Percentiles rank a stretch among this genome's conserved stretches.
phyloP scores from a whole-genome alignment of 179 eudicot species.

The Beta corolliflora region DNA sequence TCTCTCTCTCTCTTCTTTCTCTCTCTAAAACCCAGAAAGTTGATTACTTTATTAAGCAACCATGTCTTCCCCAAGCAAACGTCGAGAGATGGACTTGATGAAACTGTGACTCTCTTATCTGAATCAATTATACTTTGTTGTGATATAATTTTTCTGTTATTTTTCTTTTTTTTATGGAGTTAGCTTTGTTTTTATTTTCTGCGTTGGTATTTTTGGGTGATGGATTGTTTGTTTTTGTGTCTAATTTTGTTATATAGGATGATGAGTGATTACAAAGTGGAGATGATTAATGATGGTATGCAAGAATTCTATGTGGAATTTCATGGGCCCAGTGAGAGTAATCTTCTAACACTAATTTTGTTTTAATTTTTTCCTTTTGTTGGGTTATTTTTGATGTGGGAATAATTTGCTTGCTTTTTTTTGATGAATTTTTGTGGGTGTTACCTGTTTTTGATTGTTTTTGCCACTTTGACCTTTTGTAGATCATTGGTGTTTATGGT shows the following conservation, averaged over 20 bases:
- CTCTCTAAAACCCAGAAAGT: conserved; percentile 1
- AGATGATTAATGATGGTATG: conserved; percentile 75
- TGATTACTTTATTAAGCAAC: conserved; percentile 13
- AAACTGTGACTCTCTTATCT: conserved; percentile 48
- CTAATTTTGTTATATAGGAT: conserved; percentile 40
- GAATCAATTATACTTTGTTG: not conserved
- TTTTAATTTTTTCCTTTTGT: not conserved
- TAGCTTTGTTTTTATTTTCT: not conserved
- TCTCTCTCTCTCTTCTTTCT: conserved; percentile 16
- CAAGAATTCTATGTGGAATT: conserved; percentile 70
- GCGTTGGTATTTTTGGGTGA: not conserved
- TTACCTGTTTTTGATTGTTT: conserved; percentile 14
- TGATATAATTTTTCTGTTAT: not conserved
- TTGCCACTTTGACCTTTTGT: conserved; percentile 10
- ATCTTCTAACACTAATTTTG: conserved; percentile 8
- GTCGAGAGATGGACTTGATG: conserved; percentile 87
- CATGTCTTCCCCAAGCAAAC: conserved; percentile 89
- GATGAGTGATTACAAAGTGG: conserved; percentile 86
- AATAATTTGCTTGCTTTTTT: not conserved
- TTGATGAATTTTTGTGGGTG: conserved; percentile 3
- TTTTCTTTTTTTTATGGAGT: not conserved
- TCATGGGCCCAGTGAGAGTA: conserved; percentile 70
- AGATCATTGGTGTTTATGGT: conserved; percentile 18
- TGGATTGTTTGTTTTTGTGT: not conserved
- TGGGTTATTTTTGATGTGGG: not conserved